Evolutionary conservation across 78 protist species (phyloP).

Genomic region (Dictyostelium brefeldianum): DNA sequence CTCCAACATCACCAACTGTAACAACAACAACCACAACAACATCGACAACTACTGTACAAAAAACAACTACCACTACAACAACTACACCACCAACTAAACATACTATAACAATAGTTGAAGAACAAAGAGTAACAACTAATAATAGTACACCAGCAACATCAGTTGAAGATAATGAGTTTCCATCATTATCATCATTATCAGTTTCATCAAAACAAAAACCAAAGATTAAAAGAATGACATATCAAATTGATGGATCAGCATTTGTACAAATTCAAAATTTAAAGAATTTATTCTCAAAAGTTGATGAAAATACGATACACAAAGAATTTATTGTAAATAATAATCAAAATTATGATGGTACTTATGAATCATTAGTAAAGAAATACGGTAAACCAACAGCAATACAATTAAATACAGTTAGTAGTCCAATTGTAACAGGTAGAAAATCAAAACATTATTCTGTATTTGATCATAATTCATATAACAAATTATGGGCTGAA

Average conservation of each 20-base stretch:
- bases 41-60: not conserved
- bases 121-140: not conserved
- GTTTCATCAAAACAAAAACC: not conserved
- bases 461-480: not conserved
- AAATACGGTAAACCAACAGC: constrained; percentile 12
- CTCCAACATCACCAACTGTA: not conserved
- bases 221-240: constrained; percentile 2
- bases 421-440: too few relatives aligned
- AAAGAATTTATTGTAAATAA: not conserved
- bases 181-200: constrained; percentile 5
- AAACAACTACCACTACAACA: not conserved
- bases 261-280: constrained; percentile 5
- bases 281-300: not conserved
- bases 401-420: not conserved
- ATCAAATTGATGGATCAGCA: not conserved
- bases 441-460: not conserved
- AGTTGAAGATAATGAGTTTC: not conserved
- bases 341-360: not conserved
- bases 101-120: not conserved
- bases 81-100: not conserved
- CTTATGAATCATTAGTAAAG: not conserved
- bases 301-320: not conserved
- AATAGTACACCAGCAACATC: not conserved
- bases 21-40: not conserved
- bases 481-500: constrained; percentile 24